phyloP scores from a whole-genome alignment of 2,329 filamentous ascomycete species.

The Pseudogymnoascus sp. region DNA sequence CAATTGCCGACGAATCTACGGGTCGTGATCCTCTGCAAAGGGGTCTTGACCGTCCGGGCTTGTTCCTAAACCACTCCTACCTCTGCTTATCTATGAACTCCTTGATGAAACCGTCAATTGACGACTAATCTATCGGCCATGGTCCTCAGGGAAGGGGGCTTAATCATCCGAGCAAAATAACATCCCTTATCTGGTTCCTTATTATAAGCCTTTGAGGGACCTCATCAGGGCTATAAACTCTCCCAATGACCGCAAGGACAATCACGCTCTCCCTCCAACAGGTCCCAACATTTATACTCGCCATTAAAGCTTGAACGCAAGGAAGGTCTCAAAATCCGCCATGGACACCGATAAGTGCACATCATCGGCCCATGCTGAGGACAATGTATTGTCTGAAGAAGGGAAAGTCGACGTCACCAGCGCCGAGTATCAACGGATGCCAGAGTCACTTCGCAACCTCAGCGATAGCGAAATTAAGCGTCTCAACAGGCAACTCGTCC shows the following conservation, averaged over 20 bases:
- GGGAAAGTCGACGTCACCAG: not conserved
- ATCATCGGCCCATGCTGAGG: not conserved
- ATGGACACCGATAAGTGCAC: not conserved
- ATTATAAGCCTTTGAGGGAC: not conserved
- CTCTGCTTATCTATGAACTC: not conserved
- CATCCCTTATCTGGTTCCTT: not conserved
- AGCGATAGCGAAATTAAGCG: constrained; percentile 20
- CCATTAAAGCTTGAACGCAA: not conserved
- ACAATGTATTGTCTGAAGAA: not conserved
- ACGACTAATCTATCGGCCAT: not conserved
- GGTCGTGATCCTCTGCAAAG: not conserved
- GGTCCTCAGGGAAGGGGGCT: not conserved
- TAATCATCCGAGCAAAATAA: not conserved
- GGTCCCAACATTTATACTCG: not conserved
- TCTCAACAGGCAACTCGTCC: constrained; percentile 21
- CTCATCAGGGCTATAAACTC: not conserved
- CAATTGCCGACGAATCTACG: not conserved
- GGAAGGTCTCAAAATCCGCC: not conserved
- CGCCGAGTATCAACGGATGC: constrained; percentile 13
- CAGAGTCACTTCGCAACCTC: constrained; percentile 23
- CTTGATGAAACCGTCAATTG: not conserved
- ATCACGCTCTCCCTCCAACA: not conserved
- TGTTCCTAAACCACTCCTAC: not conserved
- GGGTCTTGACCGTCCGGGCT: not conserved
- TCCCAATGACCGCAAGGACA: not conserved